These are phyloP conservation scores for Colletotrichum tanaceti DNA, from an alignment of 2,329 filamentous ascomycete species.

Conservation along the genomic window DNA sequence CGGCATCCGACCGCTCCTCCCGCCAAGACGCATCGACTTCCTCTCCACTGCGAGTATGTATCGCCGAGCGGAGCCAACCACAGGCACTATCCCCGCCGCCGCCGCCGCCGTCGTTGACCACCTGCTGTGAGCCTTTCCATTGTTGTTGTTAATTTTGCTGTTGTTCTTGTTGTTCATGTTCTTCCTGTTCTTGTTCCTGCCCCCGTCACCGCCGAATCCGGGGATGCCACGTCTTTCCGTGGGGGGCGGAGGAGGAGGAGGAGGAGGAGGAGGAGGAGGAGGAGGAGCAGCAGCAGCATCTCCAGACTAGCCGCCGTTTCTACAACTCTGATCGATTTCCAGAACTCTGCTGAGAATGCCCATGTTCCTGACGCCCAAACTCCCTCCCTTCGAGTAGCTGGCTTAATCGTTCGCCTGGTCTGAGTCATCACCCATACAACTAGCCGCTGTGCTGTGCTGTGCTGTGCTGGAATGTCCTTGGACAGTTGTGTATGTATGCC, in stretches of 20 bases:
- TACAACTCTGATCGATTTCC: neutral
- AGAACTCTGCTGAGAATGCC: constrained; percentile 17
- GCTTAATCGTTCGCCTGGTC: constrained; percentile 8
- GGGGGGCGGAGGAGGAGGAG: neutral
- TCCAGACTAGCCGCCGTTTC: neutral
- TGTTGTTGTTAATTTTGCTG: too few relatives aligned
- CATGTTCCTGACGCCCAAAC: constrained; percentile 19
- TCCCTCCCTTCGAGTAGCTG: constrained; percentile 1
- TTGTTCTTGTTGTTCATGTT: too few relatives aligned
- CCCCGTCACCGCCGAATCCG: constrained; percentile 5
- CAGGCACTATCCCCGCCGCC: constrained; percentile 34
- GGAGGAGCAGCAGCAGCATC: too few relatives aligned
- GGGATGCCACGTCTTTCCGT: constrained; percentile 1
- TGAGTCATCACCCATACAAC: neutral
- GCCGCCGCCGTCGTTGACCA: constrained; percentile 21
- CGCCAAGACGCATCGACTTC: constrained; percentile 29
- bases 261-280: too few relatives aligned
- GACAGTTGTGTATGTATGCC: neutral
- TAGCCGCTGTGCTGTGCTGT: neutral
- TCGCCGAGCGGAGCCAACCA: constrained; percentile 36
- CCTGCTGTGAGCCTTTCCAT: constrained; percentile 19
- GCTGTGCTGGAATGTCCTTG: constrained; percentile 3
- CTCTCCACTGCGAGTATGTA: constrained; percentile 24
- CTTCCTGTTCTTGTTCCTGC: neutral
- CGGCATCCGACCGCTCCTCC: constrained; percentile 30